phyloP scores from a whole-genome alignment of 176 grass and related monocot species.

The Carex parvula region DNA sequence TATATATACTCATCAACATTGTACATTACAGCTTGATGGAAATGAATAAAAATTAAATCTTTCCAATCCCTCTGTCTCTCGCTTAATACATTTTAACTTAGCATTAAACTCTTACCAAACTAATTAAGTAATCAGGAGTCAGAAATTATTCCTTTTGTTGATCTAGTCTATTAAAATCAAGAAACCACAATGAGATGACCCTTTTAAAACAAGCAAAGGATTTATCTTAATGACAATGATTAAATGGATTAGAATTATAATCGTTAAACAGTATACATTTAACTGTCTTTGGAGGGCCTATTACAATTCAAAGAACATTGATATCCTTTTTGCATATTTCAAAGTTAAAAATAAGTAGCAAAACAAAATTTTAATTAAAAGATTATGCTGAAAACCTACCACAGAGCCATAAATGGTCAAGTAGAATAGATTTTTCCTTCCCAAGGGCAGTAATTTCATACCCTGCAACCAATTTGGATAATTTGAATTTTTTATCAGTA shows the following conservation, averaged over 20 bases:
- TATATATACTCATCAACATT: no score
- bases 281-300: not conserved
- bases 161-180: not conserved
- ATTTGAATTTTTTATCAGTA: constrained; percentile 21
- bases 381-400: constrained; percentile 37
- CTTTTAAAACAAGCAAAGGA: not conserved
- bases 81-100: not conserved
- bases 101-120: not conserved
- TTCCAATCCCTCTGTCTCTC: no score
- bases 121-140: not conserved
- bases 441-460: constrained; percentile 91
- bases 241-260: not conserved
- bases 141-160: not conserved
- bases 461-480: constrained; percentile 42
- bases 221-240: not conserved
- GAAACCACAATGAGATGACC: not conserved
- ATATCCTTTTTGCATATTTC: not conserved
- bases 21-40: no score
- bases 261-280: not conserved
- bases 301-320: not conserved
- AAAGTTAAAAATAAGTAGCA: not conserved
- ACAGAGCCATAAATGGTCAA: constrained; percentile 92
- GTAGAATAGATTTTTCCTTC: constrained; percentile 82
- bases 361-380: not conserved
- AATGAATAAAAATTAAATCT: no score